A percentile compares a stretch with the other conserved stretches of the same genome.
phyloP scores from a whole-genome alignment of 176 grass and related monocot genomes.

The Oryza glaberrima region DNA sequence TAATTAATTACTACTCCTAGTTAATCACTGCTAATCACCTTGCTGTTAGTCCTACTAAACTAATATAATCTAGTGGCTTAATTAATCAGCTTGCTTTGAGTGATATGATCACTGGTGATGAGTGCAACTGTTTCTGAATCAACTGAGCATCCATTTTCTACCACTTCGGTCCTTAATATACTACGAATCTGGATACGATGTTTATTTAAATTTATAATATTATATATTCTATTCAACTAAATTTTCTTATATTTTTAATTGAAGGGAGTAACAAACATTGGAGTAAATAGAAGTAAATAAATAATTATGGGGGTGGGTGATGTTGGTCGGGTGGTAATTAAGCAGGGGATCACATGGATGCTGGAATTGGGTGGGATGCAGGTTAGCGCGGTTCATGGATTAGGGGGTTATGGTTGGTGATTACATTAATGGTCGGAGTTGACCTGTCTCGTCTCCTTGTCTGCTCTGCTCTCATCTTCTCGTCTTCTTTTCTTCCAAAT shows the following conservation, averaged over 20 bases:
- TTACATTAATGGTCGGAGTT: background rate
- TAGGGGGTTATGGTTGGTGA: background rate
- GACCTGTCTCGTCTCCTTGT: background rate
- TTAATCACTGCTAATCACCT: background rate
- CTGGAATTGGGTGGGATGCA: background rate
- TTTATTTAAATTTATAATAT: no score
- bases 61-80: conserved; percentile 19
- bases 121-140: background rate
- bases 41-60: background rate
- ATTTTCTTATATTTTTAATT: no score
- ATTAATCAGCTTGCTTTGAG: conserved; percentile 9
- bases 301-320: no score
- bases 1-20: conserved; percentile 19
- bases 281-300: no score
- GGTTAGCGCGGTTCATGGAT: background rate
- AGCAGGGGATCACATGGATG: background rate
- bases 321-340: background rate
- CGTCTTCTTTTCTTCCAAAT: no score
- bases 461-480: background rate
- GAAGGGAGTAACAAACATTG: no score
- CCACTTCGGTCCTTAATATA: no score
- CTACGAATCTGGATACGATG: no score
- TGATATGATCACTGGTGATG: background rate
- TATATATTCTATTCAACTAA: no score
- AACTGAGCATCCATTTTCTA: no score